These are phyloP conservation scores for Starmerella stellata DNA, from an alignment of 805 yeast species.

Conservation along the genomic window DNA sequence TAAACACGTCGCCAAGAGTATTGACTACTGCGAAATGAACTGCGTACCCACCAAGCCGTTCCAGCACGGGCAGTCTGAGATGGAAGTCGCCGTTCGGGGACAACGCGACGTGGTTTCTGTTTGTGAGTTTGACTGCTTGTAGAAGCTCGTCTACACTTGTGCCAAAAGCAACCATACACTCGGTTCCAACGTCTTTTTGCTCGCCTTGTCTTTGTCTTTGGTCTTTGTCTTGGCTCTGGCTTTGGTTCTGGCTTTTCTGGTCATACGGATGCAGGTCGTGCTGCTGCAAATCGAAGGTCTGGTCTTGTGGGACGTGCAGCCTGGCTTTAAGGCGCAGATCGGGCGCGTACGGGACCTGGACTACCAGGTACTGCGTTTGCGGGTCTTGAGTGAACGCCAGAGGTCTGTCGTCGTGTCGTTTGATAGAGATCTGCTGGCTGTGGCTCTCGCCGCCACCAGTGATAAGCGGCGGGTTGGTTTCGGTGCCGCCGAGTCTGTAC, in stretches of 20 bases:
- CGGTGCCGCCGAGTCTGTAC: background rate
- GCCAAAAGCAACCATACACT: background rate
- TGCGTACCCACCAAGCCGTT: background rate
- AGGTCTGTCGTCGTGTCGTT: constrained; percentile 12
- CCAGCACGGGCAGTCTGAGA: background rate
- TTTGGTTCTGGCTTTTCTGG: too few species aligned
- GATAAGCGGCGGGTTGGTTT: constrained; percentile 3
- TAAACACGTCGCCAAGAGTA: background rate
- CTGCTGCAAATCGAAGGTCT: background rate
- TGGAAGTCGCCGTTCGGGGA: background rate
- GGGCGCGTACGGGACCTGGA: constrained; percentile 15
- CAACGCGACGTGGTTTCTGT: background rate
- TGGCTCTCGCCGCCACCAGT: constrained; percentile 4
- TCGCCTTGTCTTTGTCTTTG: too few species aligned
- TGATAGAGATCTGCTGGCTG: constrained; percentile 2
- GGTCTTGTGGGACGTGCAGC: background rate
- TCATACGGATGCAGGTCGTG: too few species aligned
- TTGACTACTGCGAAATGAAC: background rate
- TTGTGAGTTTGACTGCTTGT: background rate
- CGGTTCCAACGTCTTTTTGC: too few species aligned
- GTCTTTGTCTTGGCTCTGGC: too few species aligned
- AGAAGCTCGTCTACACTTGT: background rate
- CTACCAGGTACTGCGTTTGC: constrained; percentile 9
- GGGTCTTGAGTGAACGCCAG: constrained; percentile 14
- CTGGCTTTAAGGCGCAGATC: constrained; percentile 5